phyloP scores from a whole-genome alignment of 495 filamentous ascomycete species.

The Aspergillus taichungensis region DNA sequence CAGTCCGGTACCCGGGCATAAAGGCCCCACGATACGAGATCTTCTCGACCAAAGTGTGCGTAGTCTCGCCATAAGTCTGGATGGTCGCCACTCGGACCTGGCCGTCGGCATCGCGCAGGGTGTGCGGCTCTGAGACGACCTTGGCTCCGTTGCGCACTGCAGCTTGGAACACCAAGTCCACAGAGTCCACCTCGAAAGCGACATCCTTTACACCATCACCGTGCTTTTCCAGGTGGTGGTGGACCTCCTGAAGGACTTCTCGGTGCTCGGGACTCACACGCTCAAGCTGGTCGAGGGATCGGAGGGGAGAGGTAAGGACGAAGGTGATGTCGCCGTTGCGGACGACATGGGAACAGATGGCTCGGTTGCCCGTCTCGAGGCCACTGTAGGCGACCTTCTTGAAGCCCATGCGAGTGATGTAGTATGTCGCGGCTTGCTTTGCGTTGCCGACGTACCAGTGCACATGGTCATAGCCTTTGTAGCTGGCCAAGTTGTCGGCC shows the following conservation, averaged over 20 bases:
- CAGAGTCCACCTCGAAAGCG: slow-evolving; percentile 82
- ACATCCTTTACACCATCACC: slow-evolving; percentile 90
- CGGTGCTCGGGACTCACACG: slow-evolving; percentile 48
- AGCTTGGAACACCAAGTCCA: slow-evolving; percentile 59
- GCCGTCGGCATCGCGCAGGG: slow-evolving; percentile 38
- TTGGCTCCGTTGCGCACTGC: slow-evolving; percentile 64
- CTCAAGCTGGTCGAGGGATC: slow-evolving; percentile 42
- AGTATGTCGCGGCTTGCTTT: slow-evolving; percentile 83
- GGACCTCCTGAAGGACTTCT: slow-evolving; percentile 54
- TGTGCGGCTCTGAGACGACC: slow-evolving; percentile 48
- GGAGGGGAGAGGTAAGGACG: slow-evolving; percentile 74
- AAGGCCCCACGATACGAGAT: slow-evolving; percentile 59
- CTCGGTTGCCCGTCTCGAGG: slow-evolving; percentile 74
- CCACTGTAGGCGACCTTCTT: slow-evolving; percentile 69
- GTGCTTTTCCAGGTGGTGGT: slow-evolving; percentile 67
- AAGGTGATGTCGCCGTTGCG: slow-evolving; percentile 70
- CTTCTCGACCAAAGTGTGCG: slow-evolving; percentile 75
- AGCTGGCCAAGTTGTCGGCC: slow-evolving; percentile 38
- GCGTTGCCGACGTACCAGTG: slow-evolving; percentile 95
- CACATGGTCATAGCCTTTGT: slow-evolving; percentile 79
- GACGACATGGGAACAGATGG: slow-evolving; percentile 71
- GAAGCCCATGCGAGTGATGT: slow-evolving; percentile 79
- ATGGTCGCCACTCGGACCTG: slow-evolving; percentile 64
- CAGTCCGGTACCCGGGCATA: slow-evolving; percentile 64
- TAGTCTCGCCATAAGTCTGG: slow-evolving; percentile 84